These are phyloP conservation scores for Cylindricascospora bacillispora DNA, from an alignment of 1,139 yeast genomes.

Conservation along the genomic window DNA sequence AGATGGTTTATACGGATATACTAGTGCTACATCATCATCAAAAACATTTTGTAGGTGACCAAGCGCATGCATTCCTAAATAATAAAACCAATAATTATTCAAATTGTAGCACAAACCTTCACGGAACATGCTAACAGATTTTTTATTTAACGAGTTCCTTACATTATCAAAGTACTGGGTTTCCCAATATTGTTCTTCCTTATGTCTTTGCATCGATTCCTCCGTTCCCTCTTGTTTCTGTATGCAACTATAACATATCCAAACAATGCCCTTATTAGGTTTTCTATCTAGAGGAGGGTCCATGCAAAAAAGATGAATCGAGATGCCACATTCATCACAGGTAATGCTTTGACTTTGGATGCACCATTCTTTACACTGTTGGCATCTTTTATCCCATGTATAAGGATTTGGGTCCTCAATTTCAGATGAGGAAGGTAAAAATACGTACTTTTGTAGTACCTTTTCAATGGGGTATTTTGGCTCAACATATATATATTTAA, in stretches of 20 bases:
- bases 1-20: slow-evolving; percentile 21
- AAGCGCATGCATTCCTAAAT: slow-evolving; percentile 18
- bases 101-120: too few relatives aligned
- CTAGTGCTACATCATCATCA: slow-evolving; percentile 10
- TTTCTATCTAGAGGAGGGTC: slow-evolving; percentile 73
- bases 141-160: slow-evolving; percentile 5
- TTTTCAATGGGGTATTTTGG: slow-evolving; percentile 20
- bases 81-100: slow-evolving; percentile 21
- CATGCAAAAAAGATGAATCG: slow-evolving; percentile 72
- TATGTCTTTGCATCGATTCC: slow-evolving; percentile 8
- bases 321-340: slow-evolving; percentile 64
- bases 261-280: slow-evolving; percentile 81
- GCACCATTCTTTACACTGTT: slow-evolving; percentile 77
- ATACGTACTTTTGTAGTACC: slow-evolving; percentile 15
- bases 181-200: slow-evolving; percentile 5
- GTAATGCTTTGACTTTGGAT: slow-evolving; percentile 59
- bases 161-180: slow-evolving; percentile 3
- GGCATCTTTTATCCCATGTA: slow-evolving; percentile 40
- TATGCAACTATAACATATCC: slow-evolving; percentile 83
- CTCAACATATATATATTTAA: slow-evolving; percentile 67
- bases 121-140: slow-evolving; percentile 4
- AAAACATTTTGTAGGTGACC: slow-evolving; percentile 14
- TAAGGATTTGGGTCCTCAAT: slow-evolving; percentile 3
- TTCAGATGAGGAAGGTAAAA: slow-evolving; percentile 5
- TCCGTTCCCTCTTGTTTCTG: slow-evolving; percentile 26